These are phyloP conservation scores for Hymenoscyphus scutula DNA, from an alignment of 2,329 filamentous ascomycete genomes.

Conservation along the genomic window DNA sequence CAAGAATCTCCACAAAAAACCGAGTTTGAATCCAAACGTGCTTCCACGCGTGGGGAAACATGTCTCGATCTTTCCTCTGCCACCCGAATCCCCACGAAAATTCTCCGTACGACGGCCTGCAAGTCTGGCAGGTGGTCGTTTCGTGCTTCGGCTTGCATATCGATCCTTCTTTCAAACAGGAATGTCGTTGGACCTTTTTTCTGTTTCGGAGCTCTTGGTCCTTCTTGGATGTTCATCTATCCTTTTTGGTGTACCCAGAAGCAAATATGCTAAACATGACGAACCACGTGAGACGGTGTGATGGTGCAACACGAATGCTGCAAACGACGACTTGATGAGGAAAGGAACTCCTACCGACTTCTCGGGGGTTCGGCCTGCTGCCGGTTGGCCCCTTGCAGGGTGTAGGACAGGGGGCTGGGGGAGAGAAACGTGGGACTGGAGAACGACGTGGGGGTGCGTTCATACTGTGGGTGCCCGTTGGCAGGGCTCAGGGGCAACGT, in stretches of 20 bases:
- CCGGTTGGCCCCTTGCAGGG: slow-evolving; percentile 1
- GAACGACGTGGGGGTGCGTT: slow-evolving; percentile 10
- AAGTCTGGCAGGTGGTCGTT: neutral
- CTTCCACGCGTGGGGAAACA: neutral
- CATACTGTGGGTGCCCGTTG: neutral
- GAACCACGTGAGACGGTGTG: neutral
- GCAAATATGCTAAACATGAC: slow-evolving; percentile 3
- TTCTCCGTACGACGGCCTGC: neutral
- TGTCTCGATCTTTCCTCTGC: neutral
- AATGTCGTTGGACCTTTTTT: neutral
- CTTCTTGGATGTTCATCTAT: neutral
- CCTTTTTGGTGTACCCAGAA: neutral
- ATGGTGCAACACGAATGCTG: neutral
- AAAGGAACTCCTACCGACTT: slow-evolving; percentile 1
- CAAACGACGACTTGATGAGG: neutral
- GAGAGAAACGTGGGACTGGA: neutral
- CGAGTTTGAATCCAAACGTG: neutral
- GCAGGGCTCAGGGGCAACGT: slow-evolving; percentile 14
- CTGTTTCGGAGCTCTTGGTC: neutral
- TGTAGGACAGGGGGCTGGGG: neutral
- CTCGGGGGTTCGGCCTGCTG: slow-evolving; percentile 5
- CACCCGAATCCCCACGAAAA: neutral
- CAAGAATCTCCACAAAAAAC: neutral
- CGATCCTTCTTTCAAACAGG: neutral
- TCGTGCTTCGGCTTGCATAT: neutral